A percentile compares a stretch with the other conserved stretches of the same genome.
phyloP scores from a whole-genome alignment of 106 monocot species.

The Xerophyta viscosa region DNA sequence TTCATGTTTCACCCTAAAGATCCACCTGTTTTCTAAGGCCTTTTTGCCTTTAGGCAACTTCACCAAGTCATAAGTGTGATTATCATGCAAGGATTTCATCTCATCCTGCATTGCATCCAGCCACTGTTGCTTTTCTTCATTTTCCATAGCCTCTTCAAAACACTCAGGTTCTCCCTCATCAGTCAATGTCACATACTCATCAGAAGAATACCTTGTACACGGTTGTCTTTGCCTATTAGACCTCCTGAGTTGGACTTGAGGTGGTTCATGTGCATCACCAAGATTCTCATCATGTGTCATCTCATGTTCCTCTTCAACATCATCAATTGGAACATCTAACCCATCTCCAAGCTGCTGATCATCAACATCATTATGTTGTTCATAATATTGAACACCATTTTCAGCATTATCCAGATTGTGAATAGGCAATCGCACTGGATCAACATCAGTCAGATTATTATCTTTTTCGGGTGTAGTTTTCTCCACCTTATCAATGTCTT shows the following conservation, averaged over 20 bases:
- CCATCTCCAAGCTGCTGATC: background rate
- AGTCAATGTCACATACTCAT: background rate
- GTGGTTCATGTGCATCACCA: background rate
- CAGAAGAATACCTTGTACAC: background rate
- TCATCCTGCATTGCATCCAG: conserved; percentile 3
- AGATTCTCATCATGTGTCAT: background rate
- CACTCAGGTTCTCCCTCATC: background rate
- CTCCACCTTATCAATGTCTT: background rate
- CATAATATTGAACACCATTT: background rate
- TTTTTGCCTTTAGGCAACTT: background rate
- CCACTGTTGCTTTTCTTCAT: background rate
- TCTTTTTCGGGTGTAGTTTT: background rate
- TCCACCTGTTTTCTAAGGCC: background rate
- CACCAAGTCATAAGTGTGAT: too few relatives aligned
- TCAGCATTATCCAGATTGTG: too few relatives aligned
- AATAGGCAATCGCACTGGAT: background rate
- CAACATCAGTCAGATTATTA: background rate
- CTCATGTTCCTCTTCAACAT: background rate
- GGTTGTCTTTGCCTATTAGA: background rate
- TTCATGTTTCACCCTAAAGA: background rate
- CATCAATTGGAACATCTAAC: background rate
- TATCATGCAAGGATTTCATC: too few relatives aligned
- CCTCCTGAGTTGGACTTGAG: background rate
- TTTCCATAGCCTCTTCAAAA: background rate
- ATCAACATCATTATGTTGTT: background rate